Evolutionary conservation across 805 yeast species (phyloP), one percentile per base, ranked within the genome.

Genomic region (Ogataea angusta): DNA sequence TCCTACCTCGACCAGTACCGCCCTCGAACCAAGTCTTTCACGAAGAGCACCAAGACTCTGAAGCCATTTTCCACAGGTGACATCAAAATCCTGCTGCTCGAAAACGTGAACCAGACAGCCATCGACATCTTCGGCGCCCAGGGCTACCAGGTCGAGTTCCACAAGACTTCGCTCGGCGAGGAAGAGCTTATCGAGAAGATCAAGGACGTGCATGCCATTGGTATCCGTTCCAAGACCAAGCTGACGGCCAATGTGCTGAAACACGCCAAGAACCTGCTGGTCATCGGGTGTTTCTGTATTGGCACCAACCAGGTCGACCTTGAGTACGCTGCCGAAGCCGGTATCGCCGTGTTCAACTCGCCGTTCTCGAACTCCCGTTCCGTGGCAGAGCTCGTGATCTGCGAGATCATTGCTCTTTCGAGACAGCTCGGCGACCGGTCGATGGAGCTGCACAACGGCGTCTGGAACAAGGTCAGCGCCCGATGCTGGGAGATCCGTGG

Each of bases 401-500:
- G 93, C 52, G 96, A 93, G 71, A 81, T 93, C 62, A 88, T 93
- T 63, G 73, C 93, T 34, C 75, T 93, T 59, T 95, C 99, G 21
- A 84, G 99, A 73, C 99, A 93, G 72, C 68, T 91, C 48, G 96
- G 97, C 59, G 99, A 93, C 67, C 82, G 99, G 69, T 87, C 96
- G 25, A 83, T 84, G 52, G 99, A 93, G 73, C 64, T 93, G 73
- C 99, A 91, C 73, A 78, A 91, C 40, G 97, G 97, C 51, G 82
- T 91, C 48, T 93, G 99, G 99, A 93, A 93, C 74, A 93, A 93
- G 72, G 97, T 91, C 55, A 74, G 85, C 57, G 75, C 87, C 52
- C 89, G 78, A 67, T 93, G 99, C 72, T 93, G 98, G 98, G 99
- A 93, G 71, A 90, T 93, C 54, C 85, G 99, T 72, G 99, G 99